Evolutionary conservation across 2,329 filamentous ascomycete species (phyloP).

Genomic region (Apiospora rasikravindrae): DNA sequence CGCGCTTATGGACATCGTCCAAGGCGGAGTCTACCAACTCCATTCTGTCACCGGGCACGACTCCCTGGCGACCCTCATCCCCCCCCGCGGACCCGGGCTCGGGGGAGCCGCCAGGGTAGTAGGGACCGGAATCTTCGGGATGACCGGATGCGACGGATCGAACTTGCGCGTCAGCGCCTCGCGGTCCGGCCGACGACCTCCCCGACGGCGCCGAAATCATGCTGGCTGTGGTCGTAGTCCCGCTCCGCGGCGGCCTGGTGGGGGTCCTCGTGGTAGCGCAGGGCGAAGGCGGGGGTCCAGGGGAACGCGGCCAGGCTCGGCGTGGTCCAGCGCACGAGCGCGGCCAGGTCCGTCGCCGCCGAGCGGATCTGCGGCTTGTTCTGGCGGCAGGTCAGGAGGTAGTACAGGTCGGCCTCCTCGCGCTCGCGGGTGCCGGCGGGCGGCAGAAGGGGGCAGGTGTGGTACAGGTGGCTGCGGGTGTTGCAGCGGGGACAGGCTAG

Average conservation of each 20-base stretch:
- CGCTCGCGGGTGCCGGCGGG: background rate
- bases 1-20: background rate
- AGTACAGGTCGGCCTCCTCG: background rate
- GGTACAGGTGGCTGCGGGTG: background rate
- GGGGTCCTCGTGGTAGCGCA: background rate
- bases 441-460: background rate
- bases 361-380: background rate
- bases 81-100: background rate
- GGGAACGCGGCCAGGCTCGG: background rate
- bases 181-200: background rate
- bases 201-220: background rate
- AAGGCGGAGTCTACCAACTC: background rate
- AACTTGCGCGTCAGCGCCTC: background rate
- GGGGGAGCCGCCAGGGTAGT: background rate
- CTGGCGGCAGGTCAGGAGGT: background rate
- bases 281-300: background rate
- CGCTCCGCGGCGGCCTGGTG: background rate
- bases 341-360: background rate
- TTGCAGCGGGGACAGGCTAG: background rate
- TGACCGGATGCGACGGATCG: background rate
- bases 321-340: background rate
- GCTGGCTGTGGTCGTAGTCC: background rate
- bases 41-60: background rate
- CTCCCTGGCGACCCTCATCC: background rate
- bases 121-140: background rate